These are phyloP conservation scores for Fusarium sp. DNA, from an alignment of 2,329 filamentous ascomycete species.

Conservation along the genomic window DNA sequence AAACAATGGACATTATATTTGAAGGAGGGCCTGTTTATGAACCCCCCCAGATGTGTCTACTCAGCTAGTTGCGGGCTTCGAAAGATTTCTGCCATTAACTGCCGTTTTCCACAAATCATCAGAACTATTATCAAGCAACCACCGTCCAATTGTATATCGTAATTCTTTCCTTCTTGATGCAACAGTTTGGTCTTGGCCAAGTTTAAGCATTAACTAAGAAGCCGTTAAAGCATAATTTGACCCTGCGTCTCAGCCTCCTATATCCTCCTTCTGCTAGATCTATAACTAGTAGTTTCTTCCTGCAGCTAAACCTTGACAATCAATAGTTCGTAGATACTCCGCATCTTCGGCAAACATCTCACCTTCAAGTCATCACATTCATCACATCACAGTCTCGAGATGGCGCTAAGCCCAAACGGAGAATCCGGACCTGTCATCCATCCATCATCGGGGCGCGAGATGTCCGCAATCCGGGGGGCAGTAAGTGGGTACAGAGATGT, in stretches of 20 bases:
- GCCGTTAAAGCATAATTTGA: conserved; percentile 1
- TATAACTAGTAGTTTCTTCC: neutral
- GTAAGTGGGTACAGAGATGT: conserved; percentile 28
- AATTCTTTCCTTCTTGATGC: neutral
- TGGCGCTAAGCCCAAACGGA: conserved; percentile 28
- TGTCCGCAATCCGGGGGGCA: conserved; percentile 16
- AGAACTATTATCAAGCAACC: neutral
- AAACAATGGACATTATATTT: neutral
- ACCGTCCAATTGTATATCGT: neutral
- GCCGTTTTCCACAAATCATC: neutral
- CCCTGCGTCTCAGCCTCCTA: neutral
- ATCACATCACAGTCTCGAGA: conserved; percentile 5
- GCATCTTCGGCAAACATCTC: conserved; percentile 31
- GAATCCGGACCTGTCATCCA: conserved; percentile 14
- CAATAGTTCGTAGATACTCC: conserved; percentile 12
- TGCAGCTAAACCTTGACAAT: neutral
- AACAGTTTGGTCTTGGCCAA: neutral
- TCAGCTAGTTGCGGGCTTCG: neutral
- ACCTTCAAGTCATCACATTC: conserved; percentile 14
- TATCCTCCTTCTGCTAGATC: neutral
- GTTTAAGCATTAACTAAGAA: neutral
- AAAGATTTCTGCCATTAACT: neutral
- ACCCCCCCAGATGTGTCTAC: neutral
- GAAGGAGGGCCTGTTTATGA: neutral
- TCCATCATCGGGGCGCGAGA: conserved; percentile 26